Base-by-base conservation (phyloP, 352 stramenopile species). In the Globisporangium viniferum region DNA sequence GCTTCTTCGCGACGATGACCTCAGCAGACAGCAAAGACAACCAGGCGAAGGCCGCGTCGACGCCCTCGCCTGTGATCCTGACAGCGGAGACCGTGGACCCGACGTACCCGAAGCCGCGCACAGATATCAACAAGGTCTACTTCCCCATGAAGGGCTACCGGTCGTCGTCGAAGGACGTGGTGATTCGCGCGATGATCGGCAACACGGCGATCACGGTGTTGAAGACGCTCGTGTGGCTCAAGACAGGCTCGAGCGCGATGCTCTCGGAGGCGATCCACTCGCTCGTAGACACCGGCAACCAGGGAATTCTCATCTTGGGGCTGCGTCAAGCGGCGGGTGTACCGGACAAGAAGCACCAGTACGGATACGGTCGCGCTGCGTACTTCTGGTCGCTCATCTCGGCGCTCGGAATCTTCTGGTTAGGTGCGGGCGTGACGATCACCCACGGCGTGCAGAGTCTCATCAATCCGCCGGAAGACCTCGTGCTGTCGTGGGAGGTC, bases 301-400 rank as follows among this genome's bases (percentile, higher is more conserved):
- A 99, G 73, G 88, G 86, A 7, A 82, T 99, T 15, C 79, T 97
- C 15, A 88, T 95, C 39, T 71, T 95, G 24, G 89, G 89, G 0
- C 74, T 97, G n/a, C 88, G 82, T 12, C 89, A 97, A 67, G 88
- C 89, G 3, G 82, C 85, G 3, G 88, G 89, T 49, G 85, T 89
- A 33, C 95, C 97, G 0, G 97, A 99, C 73, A 94, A 94, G 68
- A 86, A 89, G 44, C 97, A 99, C 77, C 97, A 98, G 66, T 99
- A 99, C 75, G 97, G 96, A 54, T 99, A 99, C 77, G 97, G 97
- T 36, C 98, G 97, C 66, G 93, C 89, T 8, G 92, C 98, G 56
- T 99, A 99, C 86, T 99, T 99, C 78, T 99, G 97, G 97, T 98
- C 94, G 68, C 85, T 99, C 27, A 98, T 99, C 24, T 98, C 90